Percentiles rank a stretch among this genome's conserved stretches.
phyloP scores from a whole-genome alignment of 1,139 yeast species.

The Ogataea hybrid region DNA sequence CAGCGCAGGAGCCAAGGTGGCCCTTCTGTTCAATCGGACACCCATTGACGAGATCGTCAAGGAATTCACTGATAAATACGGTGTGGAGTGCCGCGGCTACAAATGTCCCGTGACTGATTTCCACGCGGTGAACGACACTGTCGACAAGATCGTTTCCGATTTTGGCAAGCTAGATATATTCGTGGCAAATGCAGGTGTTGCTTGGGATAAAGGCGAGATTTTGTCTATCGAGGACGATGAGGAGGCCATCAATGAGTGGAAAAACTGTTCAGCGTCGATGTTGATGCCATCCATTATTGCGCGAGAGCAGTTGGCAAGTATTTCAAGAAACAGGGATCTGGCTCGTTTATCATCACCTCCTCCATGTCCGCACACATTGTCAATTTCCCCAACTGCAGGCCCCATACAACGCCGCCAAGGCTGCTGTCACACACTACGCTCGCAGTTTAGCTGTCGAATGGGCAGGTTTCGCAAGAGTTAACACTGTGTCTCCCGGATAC shows the following conservation, averaged over 20 bases:
- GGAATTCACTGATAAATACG: slow-evolving; percentile 43
- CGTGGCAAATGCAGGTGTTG: slow-evolving; percentile 68
- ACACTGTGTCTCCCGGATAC: slow-evolving; percentile 58
- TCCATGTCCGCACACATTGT: slow-evolving; percentile 60
- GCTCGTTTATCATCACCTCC: slow-evolving; percentile 61
- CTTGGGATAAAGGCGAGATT: slow-evolving; percentile 52
- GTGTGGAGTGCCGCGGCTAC: slow-evolving; percentile 47
- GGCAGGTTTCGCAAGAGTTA: slow-evolving; percentile 54
- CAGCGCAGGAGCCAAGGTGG: slow-evolving; percentile 90
- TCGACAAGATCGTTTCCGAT: slow-evolving; percentile 45
- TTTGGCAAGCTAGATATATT: slow-evolving; percentile 61
- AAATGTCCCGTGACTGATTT: slow-evolving; percentile 48
- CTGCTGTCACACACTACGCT: slow-evolving; percentile 54
- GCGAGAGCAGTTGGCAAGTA: slow-evolving; percentile 53
- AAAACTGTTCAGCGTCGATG: slow-evolving; percentile 49
- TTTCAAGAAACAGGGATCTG: slow-evolving; percentile 45
- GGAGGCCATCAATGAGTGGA: slow-evolving; percentile 47
- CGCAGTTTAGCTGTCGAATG: slow-evolving; percentile 54
- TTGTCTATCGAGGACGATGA: slow-evolving; percentile 41
- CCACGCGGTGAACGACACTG: slow-evolving; percentile 40
- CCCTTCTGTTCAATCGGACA: slow-evolving; percentile 72
- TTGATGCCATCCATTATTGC: slow-evolving; percentile 59
- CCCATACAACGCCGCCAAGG: slow-evolving; percentile 57
- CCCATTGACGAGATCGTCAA: slow-evolving; percentile 56
- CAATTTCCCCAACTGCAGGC: slow-evolving; percentile 56